Percentiles rank a stretch among this genome's conserved stretches.
Evolutionary conservation across 2,329 filamentous ascomycete genomes (phyloP).

Genomic region (Cryphonectria carpinicola): DNA sequence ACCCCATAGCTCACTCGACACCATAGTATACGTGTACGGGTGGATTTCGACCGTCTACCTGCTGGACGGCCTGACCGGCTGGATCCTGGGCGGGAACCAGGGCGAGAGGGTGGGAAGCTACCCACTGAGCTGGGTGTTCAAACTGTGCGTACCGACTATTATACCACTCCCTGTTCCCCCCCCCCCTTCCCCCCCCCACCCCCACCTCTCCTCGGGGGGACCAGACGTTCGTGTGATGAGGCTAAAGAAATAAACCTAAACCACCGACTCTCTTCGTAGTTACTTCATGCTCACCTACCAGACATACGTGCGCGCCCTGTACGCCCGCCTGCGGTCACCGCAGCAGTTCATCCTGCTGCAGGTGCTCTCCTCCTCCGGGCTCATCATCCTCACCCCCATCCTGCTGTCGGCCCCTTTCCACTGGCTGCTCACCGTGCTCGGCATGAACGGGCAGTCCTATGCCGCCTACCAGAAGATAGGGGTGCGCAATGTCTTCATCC

Average conservation of each 20-base stretch:
- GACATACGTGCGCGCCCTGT: constrained; percentile 71
- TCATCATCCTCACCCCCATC: constrained; percentile 66
- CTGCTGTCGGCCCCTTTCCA: constrained; percentile 66
- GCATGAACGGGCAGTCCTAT: constrained; percentile 63
- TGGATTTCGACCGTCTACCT: constrained; percentile 71
- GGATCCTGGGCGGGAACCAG: constrained; percentile 68
- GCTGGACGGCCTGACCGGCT: constrained; percentile 66
- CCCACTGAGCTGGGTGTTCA: constrained; percentile 72
- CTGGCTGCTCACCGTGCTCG: constrained; percentile 55
- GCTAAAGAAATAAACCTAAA: not conserved
- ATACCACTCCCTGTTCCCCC: not conserved
- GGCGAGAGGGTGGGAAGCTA: constrained; percentile 71
- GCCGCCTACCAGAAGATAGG: constrained; percentile 68
- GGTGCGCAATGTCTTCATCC: constrained; percentile 68
- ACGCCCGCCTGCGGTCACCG: constrained; percentile 68
- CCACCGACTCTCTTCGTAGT: constrained; percentile 37
- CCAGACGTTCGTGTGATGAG: constrained; percentile 18
- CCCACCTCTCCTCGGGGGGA: too few relatives aligned
- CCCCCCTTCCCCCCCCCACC: not conserved
- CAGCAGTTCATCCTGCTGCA: constrained; percentile 69
- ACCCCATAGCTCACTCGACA: constrained; percentile 68
- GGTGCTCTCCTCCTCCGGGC: constrained; percentile 63
- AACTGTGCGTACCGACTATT: constrained; percentile 54
- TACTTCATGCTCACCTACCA: constrained; percentile 73
- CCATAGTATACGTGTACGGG: constrained; percentile 70